Evolutionary conservation across 73 alveolate genomes (phyloP), one percentile per base, ranked within the genome.

Genomic region (Paramecium sonneborni): DNA sequence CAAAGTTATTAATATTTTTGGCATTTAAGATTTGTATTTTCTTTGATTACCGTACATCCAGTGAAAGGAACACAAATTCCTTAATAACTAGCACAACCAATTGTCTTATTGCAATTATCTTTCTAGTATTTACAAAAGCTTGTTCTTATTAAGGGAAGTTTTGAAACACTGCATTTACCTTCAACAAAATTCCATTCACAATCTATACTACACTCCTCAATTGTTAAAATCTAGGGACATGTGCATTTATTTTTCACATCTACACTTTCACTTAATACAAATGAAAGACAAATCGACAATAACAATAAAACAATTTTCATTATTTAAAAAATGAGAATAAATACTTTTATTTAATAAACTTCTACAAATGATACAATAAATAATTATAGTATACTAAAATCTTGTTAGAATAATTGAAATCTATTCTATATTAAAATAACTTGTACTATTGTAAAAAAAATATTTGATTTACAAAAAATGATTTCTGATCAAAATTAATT

Each of bases 31-130:
- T 72, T 72, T 14, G 86, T 72, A 38, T 32, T 38, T 12, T n/a
- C 8, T 35, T 34, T 72, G 0, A 35, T 35, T 20, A 34, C 57
- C 12, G 38, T 38, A n/a, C 86, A 72, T 35, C 58, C 55, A 14
- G 86, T 20, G 14, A 72, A 72, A 2, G 86, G 86, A 72, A 72
- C 57, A 35, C 86, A 72, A 3, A 62, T 30, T 4, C 48, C 84
- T 5, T 62, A 14, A 62, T 26, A 62, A 62, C 24, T 62, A 10
- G 30, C 84, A 62, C 84, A 62, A 62, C 84, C 84, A 11, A 26
- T 3, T 2, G 84, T 62, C 24, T 62, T 12, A 26, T 32, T 62
- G 28, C 84, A 62, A 6, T 24, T 62, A 30, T 30, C 84, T 18
- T 4, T 2, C 39, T 23, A 26, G 30, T 26, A 26, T 62, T 24